Conservation (phyloP, 202 grass and related monocot genomes). For the Cymbopogon flexuosus region DNA sequence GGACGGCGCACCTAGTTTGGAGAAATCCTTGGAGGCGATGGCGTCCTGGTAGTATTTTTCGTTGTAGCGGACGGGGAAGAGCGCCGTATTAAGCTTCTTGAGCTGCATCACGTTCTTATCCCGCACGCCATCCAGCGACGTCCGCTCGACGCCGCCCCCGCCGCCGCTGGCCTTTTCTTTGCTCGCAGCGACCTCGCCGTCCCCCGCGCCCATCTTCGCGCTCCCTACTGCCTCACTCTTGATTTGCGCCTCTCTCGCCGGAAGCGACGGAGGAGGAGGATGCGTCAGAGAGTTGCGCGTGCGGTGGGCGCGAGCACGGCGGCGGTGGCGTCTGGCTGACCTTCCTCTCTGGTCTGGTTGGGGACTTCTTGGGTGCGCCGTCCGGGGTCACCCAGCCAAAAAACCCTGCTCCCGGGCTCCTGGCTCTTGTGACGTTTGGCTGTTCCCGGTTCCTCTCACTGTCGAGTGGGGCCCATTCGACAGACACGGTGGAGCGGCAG, state of each 20-base stretch:
- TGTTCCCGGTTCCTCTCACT: neutral
- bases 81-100: constrained; percentile 90
- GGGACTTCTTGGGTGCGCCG: neutral
- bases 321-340: constrained; percentile 30
- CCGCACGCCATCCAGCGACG: constrained; percentile 75
- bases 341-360: neutral
- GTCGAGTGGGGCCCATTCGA: neutral
- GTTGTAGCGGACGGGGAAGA: constrained; percentile 97
- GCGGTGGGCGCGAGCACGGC: constrained; percentile 35
- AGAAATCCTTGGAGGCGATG: constrained; percentile 86
- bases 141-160: constrained; percentile 42
- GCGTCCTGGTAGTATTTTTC: constrained; percentile 94
- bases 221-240: neutral
- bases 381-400: constrained; percentile 14
- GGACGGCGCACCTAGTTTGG: constrained; percentile 74
- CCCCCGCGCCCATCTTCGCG: constrained; percentile 41
- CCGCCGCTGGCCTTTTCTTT: constrained; percentile 39
- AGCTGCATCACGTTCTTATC: constrained; percentile 99
- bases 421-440: constrained; percentile 14
- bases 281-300: neutral
- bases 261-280: neutral
- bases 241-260: neutral
- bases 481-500: neutral
- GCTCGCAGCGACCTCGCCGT: constrained; percentile 35
- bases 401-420: constrained; percentile 30